These are phyloP conservation scores for Colletotrichum sp. DNA, from an alignment of 2,329 filamentous ascomycete genomes.

Conservation along the genomic window DNA sequence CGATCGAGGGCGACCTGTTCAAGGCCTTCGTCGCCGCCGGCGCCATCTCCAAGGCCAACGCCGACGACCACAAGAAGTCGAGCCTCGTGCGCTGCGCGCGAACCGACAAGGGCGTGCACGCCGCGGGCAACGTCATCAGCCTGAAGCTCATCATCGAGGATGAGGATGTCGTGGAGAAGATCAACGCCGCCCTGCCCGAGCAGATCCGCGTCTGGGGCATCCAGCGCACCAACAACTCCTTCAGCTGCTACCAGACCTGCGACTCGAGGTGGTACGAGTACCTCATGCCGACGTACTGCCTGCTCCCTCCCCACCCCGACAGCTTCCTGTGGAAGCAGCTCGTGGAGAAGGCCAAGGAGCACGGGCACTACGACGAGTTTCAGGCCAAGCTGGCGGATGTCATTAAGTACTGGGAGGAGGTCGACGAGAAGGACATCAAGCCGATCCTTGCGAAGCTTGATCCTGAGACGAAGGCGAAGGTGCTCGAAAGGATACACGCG, in stretches of 20 bases:
- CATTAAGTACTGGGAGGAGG: constrained; percentile 79
- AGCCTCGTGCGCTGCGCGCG: constrained; percentile 91
- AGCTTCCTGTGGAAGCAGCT: constrained; percentile 85
- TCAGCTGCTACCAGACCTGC: constrained; percentile 94
- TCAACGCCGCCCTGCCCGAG: constrained; percentile 82
- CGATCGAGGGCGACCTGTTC: constrained; percentile 96
- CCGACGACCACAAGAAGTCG: constrained; percentile 95
- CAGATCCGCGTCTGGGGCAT: constrained; percentile 98
- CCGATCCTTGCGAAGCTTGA: constrained; percentile 69
- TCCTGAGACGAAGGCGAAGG: constrained; percentile 65
- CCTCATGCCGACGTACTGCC: constrained; percentile 89
- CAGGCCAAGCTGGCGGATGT: constrained; percentile 77
- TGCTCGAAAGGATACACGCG: constrained; percentile 66
- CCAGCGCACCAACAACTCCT: constrained; percentile 84
- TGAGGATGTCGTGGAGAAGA: constrained; percentile 83
- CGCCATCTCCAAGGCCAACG: constrained; percentile 96
- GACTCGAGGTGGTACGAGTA: constrained; percentile 98
- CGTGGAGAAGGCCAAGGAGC: constrained; percentile 77
- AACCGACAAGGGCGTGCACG: constrained; percentile 97
- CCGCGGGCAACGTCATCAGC: constrained; percentile 93
- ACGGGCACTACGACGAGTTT: constrained; percentile 73
- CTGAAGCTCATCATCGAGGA: constrained; percentile 97
- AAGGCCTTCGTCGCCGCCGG: constrained; percentile 88
- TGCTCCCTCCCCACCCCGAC: constrained; percentile 89
- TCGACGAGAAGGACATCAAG: constrained; percentile 82